Conservation (phyloP, 805 yeast species). For the Candida pseudoglaebosa region DNA sequence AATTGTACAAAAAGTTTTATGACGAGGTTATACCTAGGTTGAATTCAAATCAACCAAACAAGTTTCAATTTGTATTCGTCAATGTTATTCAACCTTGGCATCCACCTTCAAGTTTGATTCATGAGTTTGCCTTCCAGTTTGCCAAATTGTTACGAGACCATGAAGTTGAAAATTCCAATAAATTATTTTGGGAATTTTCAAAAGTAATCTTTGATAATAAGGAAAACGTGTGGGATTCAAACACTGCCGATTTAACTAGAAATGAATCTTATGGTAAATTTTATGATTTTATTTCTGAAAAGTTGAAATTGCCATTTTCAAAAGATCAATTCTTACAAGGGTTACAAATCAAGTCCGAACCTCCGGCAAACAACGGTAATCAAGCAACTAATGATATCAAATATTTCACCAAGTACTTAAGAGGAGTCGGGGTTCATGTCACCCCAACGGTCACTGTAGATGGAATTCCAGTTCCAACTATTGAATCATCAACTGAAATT, state of each 20-base stretch:
- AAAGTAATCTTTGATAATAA: constrained; percentile 53
- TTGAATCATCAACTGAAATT: constrained; percentile 60
- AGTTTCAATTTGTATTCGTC: constrained; percentile 58
- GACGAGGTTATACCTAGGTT: constrained; percentile 51
- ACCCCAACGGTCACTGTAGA: constrained; percentile 75
- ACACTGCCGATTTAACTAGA: constrained; percentile 50
- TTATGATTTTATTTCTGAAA: constrained; percentile 35
- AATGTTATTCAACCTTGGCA: constrained; percentile 93
- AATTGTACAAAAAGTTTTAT: constrained; percentile 54
- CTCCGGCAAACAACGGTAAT: constrained; percentile 52
- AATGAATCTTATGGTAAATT: constrained; percentile 52
- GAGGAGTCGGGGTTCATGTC: constrained; percentile 80
- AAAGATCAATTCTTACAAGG: constrained; percentile 31
- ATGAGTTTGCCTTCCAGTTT: constrained; percentile 70
- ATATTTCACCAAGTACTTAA: constrained; percentile 65
- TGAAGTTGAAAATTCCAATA: constrained; percentile 15
- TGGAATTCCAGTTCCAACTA: constrained; percentile 55
- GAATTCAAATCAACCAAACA: constrained; percentile 40
- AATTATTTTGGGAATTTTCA: constrained; percentile 46
- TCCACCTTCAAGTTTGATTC: constrained; percentile 61
- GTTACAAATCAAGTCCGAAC: constrained; percentile 28
- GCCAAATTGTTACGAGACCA: constrained; percentile 54
- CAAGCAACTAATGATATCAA: constrained; percentile 59
- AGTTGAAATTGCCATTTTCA: constrained; percentile 25
- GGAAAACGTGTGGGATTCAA: constrained; percentile 57